Evolutionary conservation across 2,329 filamentous ascomycete species (phyloP).

Genomic region (Tolypocladium tundrense): DNA sequence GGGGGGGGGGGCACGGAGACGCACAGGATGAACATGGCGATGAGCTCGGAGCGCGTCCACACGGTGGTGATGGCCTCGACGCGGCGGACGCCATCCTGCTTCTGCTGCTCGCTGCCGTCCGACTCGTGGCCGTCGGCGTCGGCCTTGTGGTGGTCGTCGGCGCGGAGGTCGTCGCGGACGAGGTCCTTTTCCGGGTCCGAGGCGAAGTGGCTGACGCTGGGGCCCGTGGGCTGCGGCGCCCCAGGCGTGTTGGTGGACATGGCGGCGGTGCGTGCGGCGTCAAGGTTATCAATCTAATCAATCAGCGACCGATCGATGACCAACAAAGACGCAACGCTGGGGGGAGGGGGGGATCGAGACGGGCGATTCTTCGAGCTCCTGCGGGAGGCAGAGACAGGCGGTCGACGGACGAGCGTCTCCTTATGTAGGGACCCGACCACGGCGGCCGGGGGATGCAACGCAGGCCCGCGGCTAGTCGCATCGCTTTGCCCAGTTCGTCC

Average conservation of each 20-base stretch:
- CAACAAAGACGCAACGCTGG: not conserved
- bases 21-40: conserved; percentile 23
- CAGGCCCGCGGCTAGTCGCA: not conserved
- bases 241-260: not conserved
- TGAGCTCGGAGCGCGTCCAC: conserved; percentile 24
- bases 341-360: not conserved
- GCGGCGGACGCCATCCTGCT: conserved; percentile 25
- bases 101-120: conserved; percentile 10
- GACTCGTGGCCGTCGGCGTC: not conserved
- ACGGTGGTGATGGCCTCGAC: conserved; percentile 28
- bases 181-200: not conserved
- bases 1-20: too few relatives aligned
- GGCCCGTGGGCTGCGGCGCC: not conserved
- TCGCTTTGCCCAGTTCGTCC: conserved; percentile 1
- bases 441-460: not conserved
- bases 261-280: not conserved
- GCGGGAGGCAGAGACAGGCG: not conserved
- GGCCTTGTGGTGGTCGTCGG: not conserved
- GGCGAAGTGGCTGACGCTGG: not conserved
- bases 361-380: not conserved
- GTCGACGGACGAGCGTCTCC: not conserved
- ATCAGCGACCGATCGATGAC: not conserved
- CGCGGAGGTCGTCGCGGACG: too few relatives aligned
- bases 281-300: not conserved
- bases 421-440: not conserved